These are phyloP conservation scores for Paraconiothyrium sp. DNA, from an alignment of 2,329 filamentous ascomycete species.

Conservation along the genomic window DNA sequence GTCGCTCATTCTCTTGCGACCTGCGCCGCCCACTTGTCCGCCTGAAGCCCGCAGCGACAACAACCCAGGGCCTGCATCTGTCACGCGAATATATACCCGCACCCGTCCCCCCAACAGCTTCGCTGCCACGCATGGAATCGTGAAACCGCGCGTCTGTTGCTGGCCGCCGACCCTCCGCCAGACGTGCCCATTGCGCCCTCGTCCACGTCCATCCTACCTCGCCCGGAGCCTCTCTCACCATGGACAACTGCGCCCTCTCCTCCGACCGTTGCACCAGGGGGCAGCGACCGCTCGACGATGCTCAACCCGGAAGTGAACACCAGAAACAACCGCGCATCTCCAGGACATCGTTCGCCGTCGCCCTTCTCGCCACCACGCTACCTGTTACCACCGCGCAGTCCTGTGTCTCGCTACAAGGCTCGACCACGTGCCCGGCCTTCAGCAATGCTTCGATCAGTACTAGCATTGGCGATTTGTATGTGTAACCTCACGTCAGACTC, in stretches of 20 bases:
- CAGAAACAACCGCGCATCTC: slow-evolving; percentile 32
- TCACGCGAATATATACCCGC: slow-evolving; percentile 26
- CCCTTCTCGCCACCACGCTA: slow-evolving; percentile 40
- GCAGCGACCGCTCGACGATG: slow-evolving; percentile 21
- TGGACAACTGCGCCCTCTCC: slow-evolving; percentile 29
- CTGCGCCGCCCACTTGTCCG: slow-evolving; percentile 34
- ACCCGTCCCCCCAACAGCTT: slow-evolving; percentile 15
- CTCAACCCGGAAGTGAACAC: slow-evolving; percentile 27
- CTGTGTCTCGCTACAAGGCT: slow-evolving; percentile 75
- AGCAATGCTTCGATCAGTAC: slow-evolving; percentile 76
- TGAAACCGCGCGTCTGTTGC: slow-evolving; percentile 43
- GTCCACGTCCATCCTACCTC: slow-evolving; percentile 14
- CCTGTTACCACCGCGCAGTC: slow-evolving; percentile 51
- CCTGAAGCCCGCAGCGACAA: slow-evolving; percentile 35
- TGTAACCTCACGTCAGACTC: slow-evolving; percentile 38
- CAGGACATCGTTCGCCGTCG: slow-evolving; percentile 32
- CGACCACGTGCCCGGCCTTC: slow-evolving; percentile 77
- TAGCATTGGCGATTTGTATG: slow-evolving; percentile 71
- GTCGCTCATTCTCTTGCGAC: slow-evolving; percentile 47
- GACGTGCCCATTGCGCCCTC: slow-evolving; percentile 24
- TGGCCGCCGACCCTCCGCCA: slow-evolving; percentile 31
- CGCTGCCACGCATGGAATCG: slow-evolving; percentile 42
- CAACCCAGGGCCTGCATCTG: slow-evolving; percentile 27
- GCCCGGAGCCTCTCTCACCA: slow-evolving; percentile 17
- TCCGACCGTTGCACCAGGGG: slow-evolving; percentile 14